phyloP scores from a whole-genome alignment of 805 yeast species.

The Saturnispora diversa region DNA sequence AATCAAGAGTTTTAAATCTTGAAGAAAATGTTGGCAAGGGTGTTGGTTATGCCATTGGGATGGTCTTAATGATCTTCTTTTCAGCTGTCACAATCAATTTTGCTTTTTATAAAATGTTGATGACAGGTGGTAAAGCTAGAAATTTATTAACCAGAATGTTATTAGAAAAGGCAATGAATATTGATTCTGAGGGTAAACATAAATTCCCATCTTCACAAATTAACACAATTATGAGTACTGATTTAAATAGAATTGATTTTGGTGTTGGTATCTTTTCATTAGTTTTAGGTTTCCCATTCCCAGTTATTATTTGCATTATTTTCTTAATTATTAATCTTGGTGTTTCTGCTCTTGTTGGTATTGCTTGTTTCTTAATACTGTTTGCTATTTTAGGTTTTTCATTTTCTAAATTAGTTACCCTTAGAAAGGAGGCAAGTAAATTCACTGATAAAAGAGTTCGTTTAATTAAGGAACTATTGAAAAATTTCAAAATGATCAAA shows the following conservation, averaged over 20 bases:
- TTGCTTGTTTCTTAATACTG: constrained; percentile 47
- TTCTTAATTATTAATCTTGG: constrained; percentile 67
- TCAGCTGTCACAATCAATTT: constrained; percentile 48
- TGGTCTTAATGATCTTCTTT: constrained; percentile 45
- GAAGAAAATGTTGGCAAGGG: constrained; percentile 47
- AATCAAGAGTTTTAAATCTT: constrained; percentile 36
- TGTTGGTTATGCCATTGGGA: constrained; percentile 71
- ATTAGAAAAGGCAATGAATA: constrained; percentile 53
- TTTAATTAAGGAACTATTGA: constrained; percentile 68
- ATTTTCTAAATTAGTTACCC: constrained; percentile 42
- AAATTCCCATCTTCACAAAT: constrained; percentile 62
- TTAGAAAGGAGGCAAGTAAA: constrained; percentile 48
- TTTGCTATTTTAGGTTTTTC: constrained; percentile 36
- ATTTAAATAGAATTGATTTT: constrained; percentile 69
- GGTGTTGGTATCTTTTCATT: constrained; percentile 65
- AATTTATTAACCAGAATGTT: constrained; percentile 63
- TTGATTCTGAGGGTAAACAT: constrained; percentile 55
- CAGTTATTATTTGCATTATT: constrained; percentile 53
- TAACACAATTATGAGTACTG: constrained; percentile 74
- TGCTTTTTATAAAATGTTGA: constrained; percentile 50
- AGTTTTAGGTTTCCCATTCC: constrained; percentile 52
- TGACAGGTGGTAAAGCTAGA: constrained; percentile 62
- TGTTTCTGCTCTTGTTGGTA: constrained; percentile 63
- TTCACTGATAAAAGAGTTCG: constrained; percentile 74
- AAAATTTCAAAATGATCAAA: constrained; percentile 72